Percentiles rank a stretch among this genome's conserved stretches.
Evolutionary conservation across 2,329 filamentous ascomycete genomes (phyloP).

Genomic region (Capronia americana): DNA sequence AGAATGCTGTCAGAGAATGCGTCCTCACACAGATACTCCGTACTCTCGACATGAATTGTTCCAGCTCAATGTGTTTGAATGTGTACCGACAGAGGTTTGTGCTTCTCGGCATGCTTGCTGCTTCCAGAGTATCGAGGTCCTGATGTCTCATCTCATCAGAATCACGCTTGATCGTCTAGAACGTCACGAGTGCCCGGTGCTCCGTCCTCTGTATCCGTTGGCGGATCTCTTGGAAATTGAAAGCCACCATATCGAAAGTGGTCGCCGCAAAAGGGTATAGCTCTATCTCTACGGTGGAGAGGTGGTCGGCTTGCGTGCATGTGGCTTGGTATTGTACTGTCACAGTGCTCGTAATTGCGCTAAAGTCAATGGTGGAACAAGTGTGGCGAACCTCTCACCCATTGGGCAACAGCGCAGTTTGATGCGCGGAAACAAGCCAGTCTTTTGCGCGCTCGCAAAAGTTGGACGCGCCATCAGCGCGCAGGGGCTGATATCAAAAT

Average conservation of each 20-base stretch:
- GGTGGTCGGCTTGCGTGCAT: slow-evolving; percentile 15
- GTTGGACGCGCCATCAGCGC: slow-evolving; percentile 2
- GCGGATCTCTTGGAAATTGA: slow-evolving; percentile 37
- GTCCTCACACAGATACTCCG: not conserved
- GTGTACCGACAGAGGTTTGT: not conserved
- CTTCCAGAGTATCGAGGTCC: not conserved
- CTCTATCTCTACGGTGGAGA: slow-evolving; percentile 24
- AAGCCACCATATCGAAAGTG: slow-evolving; percentile 34
- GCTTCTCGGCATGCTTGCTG: not conserved
- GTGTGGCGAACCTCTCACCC: slow-evolving; percentile 23
- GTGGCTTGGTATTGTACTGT: slow-evolving; percentile 28
- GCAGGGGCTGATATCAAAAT: slow-evolving; percentile 2
- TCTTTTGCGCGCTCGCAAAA: slow-evolving; percentile 9
- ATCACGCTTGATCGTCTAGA: not conserved
- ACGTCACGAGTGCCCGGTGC: not conserved
- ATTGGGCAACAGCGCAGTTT: slow-evolving; percentile 9
- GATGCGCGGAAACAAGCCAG: not conserved
- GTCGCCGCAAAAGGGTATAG: slow-evolving; percentile 19
- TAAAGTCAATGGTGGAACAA: slow-evolving; percentile 35
- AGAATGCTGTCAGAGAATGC: slow-evolving; percentile 13
- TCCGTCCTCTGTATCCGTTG: no score
- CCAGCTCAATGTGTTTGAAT: not conserved
- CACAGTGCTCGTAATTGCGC: slow-evolving; percentile 19
- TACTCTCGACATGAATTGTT: not conserved
- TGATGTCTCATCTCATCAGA: not conserved